Evolutionary conservation across 257 asterid species (phyloP), one percentile per base, ranked within the genome.

Genomic region (Sherardia arvensis): DNA sequence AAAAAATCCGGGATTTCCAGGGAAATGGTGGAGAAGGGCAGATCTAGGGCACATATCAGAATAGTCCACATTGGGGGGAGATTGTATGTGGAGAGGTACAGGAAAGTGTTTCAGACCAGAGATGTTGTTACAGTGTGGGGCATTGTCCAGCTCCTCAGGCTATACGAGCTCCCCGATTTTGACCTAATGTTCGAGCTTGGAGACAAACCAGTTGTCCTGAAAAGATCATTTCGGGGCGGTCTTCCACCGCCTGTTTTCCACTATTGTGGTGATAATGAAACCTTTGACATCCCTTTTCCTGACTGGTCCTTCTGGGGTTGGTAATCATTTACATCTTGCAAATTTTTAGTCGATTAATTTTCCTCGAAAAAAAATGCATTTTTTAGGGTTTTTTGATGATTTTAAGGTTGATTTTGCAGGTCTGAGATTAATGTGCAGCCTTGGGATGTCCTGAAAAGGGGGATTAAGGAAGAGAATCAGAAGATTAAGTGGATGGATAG

Each of bases 231-330:
- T 62, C 58, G 8, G 15, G 32, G 40, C 7, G 80, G 70, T 2
- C 4, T 61, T 57, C 87, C 92, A 20, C 95, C 95, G 3, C 94
- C 96, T 1, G 10, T 91, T 74, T 84, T 91, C 69, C 97, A 83
- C 59, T 90, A 82, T 54, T 79, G 93, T 72, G 83, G 89, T 22
- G 84, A 87, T 61, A 78, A 67, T 4, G 67, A 60, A 4, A 84
- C 79, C 65, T 80, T 76, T 60, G 96, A 90, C 66, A 84, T 90
- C 45, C 89, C 83, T 54, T 84, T 87, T 54, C 97, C 96, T 58
- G 97, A 90, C 62, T 90, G 97, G 97, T 79, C 97, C 79, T 91
- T 85, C 80, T 91, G 97, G 97, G 97, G 97, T 85, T 91, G 96
- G 97, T 91, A 87, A 91, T 38, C 17, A 56, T 28, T 49, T 12